A percentile compares a stretch with the other conserved stretches of the same genome.
phyloP scores from a whole-genome alignment of 352 stramenopile species.

The Globisporangium iwayamae region DNA sequence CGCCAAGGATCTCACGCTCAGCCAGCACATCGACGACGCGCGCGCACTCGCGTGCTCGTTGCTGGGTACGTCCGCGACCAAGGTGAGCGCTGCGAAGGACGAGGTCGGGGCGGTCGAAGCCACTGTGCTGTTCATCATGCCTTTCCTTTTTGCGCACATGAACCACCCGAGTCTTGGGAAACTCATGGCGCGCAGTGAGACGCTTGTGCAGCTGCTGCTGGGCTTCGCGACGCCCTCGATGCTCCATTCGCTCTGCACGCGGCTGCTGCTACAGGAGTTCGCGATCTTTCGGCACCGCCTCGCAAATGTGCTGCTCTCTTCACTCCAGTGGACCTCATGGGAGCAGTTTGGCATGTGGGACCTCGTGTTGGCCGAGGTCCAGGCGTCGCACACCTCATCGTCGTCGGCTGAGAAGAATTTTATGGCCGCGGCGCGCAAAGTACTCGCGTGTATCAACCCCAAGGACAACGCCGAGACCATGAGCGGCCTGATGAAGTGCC shows the following conservation, averaged over 20 bases:
- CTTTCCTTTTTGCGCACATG: conserved; percentile 70
- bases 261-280: conserved; percentile 75
- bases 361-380: conserved; percentile 63
- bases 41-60: conserved; percentile 55
- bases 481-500: conserved; percentile 69
- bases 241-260: conserved; percentile 52
- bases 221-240: conserved; percentile 56
- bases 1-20: conserved; percentile 67
- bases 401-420: conserved; percentile 37
- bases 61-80: conserved; percentile 32
- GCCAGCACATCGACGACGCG: conserved; percentile 79
- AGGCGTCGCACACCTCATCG: conserved; percentile 29
- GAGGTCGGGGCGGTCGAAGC: conserved; percentile 68
- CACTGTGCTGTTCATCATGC: conserved; percentile 49
- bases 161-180: conserved; percentile 60
- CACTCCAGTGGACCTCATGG: conserved; percentile 80
- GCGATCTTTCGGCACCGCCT: conserved; percentile 66
- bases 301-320: conserved; percentile 68
- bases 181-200: conserved; percentile 56
- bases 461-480: conserved; percentile 69
- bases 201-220: conserved; percentile 63
- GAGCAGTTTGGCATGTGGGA: conserved; percentile 83
- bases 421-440: conserved; percentile 70
- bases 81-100: conserved; percentile 27
- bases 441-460: conserved; percentile 70